phyloP scores from a whole-genome alignment of 1,284 basidiomycete species.

The Moniliophthora roreri region DNA sequence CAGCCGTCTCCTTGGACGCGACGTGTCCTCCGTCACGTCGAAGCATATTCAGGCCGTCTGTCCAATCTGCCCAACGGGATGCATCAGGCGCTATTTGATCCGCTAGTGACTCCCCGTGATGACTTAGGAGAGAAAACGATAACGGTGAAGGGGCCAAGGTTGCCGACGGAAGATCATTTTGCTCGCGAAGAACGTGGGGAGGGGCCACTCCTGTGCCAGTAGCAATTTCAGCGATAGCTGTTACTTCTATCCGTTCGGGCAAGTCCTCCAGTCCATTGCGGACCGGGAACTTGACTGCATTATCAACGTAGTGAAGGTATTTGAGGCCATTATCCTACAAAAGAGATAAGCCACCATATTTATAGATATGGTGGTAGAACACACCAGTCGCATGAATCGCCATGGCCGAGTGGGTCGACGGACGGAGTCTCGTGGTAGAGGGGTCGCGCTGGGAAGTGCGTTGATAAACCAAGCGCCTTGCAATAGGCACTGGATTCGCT shows the following conservation, averaged over 20 bases:
- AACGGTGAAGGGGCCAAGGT: slow-evolving; percentile 63
- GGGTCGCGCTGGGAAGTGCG: slow-evolving; percentile 53
- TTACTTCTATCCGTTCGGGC: slow-evolving; percentile 82
- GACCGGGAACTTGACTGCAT: slow-evolving; percentile 72
- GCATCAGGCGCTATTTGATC: slow-evolving; percentile 87
- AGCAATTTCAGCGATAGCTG: slow-evolving; percentile 75
- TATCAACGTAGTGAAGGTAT: slow-evolving; percentile 83
- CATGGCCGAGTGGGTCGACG: slow-evolving; percentile 64
- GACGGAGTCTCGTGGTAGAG: slow-evolving; percentile 45
- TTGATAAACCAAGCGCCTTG: slow-evolving; percentile 94
- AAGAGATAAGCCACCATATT: slow-evolving; percentile 4
- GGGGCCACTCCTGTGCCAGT: slow-evolving; percentile 77
- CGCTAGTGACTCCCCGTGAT: slow-evolving; percentile 75
- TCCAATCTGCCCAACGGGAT: slow-evolving; percentile 93
- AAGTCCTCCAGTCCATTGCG: slow-evolving; percentile 84
- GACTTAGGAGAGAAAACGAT: slow-evolving; percentile 77
- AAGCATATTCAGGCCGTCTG: slow-evolving; percentile 91
- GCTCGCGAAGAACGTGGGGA: slow-evolving; percentile 59
- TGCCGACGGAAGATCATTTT: slow-evolving; percentile 54
- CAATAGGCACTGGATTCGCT: slow-evolving; percentile 84
- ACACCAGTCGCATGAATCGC: slow-evolving; percentile 78
- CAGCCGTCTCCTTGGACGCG: slow-evolving; percentile 80
- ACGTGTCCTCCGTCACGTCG: slow-evolving; percentile 79
- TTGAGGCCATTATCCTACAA: slow-evolving; percentile 74
- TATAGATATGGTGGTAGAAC: background rate